A percentile compares a stretch with the other conserved stretches of the same genome.
These are phyloP conservation scores for Phycomyces nitens DNA, from an alignment of 192 early-diverging fungal species.

Conservation along the genomic window DNA sequence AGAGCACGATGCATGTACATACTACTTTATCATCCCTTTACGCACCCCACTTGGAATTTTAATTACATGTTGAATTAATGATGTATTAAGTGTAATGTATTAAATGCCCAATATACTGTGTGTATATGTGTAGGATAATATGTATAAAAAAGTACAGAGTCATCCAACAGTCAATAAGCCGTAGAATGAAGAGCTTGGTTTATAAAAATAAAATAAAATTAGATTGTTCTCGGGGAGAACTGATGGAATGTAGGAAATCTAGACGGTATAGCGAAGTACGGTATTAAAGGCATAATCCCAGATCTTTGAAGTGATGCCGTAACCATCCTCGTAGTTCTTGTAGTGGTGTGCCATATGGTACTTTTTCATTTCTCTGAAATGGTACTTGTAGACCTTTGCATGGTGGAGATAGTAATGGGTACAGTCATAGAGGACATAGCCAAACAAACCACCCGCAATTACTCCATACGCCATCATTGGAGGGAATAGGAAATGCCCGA, in stretches of 20 bases:
- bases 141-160: no score
- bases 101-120: no score
- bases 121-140: no score
- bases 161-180: no score
- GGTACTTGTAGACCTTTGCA: slow-evolving; percentile 64
- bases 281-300: slow-evolving; percentile 87
- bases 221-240: no score
- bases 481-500: slow-evolving; percentile 60
- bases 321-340: slow-evolving; percentile 82
- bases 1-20: no score
- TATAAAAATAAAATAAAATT: no score
- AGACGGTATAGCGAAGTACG: slow-evolving; percentile 38
- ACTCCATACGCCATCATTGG: slow-evolving; percentile 61
- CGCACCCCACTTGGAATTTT: no score
- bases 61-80: no score
- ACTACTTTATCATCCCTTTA: no score
- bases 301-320: slow-evolving; percentile 86
- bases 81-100: no score
- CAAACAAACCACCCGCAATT: slow-evolving; percentile 68
- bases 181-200: no score
- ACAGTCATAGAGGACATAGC: slow-evolving; percentile 90
- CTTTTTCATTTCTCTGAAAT: slow-evolving; percentile 85
- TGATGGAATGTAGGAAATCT: background rate
- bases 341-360: slow-evolving; percentile 97
- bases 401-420: slow-evolving; percentile 96